phyloP scores from a whole-genome alignment of 129 eudicot species.

The Erigeron canadensis region DNA sequence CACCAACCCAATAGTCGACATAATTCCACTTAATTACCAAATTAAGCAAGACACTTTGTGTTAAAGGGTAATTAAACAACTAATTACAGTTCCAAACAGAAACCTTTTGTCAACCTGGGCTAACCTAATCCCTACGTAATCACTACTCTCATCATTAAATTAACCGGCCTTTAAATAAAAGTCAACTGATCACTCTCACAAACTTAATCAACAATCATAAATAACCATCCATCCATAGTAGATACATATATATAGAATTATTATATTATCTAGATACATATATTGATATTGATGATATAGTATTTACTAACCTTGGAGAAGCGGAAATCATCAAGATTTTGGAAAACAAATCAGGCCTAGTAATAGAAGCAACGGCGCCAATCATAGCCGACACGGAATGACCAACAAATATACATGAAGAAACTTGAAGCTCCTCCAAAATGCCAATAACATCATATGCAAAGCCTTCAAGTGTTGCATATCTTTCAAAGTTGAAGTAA shows the following conservation, averaged over 20 bases:
- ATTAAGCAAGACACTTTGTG: constrained; percentile 6
- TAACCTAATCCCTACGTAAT: constrained; percentile 16
- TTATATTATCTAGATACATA: too few relatives aligned
- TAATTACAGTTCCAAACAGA: background rate
- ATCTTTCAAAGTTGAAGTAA: constrained; percentile 81
- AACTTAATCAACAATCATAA: background rate
- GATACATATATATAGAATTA: too few relatives aligned
- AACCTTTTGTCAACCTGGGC: background rate
- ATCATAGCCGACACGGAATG: constrained; percentile 90
- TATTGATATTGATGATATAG: too few relatives aligned
- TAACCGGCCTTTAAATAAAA: constrained; percentile 17
- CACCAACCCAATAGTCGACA: background rate
- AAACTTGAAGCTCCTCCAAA: constrained; percentile 59
- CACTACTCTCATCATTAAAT: background rate
- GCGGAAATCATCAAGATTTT: constrained; percentile 58
- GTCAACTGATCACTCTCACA: constrained; percentile 26
- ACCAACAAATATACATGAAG: constrained; percentile 72
- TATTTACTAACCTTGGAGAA: constrained; percentile 91
- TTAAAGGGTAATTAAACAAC: constrained; percentile 4
- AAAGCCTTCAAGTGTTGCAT: constrained; percentile 69
- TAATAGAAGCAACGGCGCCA: constrained; percentile 74
- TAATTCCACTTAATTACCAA: constrained; percentile 22
- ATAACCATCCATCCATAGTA: background rate
- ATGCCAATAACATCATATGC: constrained; percentile 78
- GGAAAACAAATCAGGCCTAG: constrained; percentile 78